These are phyloP conservation scores for Kwoniella newhampshirensis DNA, from an alignment of 768 basidiomycete species.

Conservation along the genomic window DNA sequence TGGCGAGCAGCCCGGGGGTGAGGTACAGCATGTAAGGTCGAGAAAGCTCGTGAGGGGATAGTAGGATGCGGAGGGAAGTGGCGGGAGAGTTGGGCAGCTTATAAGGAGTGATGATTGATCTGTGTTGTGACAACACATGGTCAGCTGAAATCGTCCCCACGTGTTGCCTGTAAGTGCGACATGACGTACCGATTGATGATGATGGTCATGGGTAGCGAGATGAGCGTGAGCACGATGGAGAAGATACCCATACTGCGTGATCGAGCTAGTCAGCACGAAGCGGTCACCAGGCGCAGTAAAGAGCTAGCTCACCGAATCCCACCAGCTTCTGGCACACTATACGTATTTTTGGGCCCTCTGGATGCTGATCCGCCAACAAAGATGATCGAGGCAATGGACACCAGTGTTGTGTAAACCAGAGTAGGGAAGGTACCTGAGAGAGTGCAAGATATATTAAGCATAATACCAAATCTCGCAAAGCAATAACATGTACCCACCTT, in stretches of 20 bases:
- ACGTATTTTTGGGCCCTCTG: conserved; percentile 49
- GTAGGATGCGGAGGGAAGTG: conserved; percentile 44
- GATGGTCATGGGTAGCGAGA: conserved; percentile 50
- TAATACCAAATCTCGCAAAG: not conserved
- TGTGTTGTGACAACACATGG: conserved; percentile 15
- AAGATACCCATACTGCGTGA: conserved; percentile 48
- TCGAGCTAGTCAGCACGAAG: conserved; percentile 2
- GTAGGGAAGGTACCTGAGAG: conserved; percentile 45
- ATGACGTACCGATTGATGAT: conserved; percentile 51
- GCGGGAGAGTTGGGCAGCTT: conserved; percentile 42
- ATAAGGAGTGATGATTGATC: conserved; percentile 54
- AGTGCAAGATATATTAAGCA: not conserved
- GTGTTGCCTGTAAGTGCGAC: not conserved
- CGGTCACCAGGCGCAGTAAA: too few species aligned
- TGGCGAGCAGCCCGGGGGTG: conserved; percentile 49
- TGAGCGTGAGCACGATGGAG: conserved; percentile 49
- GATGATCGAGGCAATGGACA: conserved; percentile 50
- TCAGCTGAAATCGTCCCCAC: not conserved
- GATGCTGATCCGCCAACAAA: conserved; percentile 51
- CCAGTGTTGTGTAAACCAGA: conserved; percentile 42
- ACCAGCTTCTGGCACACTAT: conserved; percentile 50
- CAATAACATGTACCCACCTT: conserved; percentile 33
- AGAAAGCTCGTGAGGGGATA: conserved; percentile 47
- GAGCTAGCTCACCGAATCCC: conserved; percentile 38
- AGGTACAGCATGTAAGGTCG: conserved; percentile 49